phyloP scores from a whole-genome alignment of 345 rosid genomes.

The Eucalyptus cloeziana region DNA sequence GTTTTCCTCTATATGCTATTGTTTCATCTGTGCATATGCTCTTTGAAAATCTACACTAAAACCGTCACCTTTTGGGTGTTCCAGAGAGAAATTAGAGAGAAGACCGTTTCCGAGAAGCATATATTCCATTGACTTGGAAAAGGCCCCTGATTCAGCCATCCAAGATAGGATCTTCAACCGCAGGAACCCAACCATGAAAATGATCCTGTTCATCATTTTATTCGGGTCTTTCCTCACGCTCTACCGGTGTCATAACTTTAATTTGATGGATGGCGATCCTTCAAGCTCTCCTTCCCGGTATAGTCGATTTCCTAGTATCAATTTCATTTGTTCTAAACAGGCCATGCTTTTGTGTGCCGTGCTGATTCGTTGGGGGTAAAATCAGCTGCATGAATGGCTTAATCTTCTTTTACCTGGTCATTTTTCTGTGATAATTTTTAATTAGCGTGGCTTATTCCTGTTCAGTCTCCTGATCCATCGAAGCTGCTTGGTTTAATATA shows the following conservation, averaged over 20 bases:
- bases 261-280: not conserved
- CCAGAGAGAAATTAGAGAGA: constrained; percentile 38
- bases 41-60: not conserved
- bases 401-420: not conserved
- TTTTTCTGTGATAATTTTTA: not conserved
- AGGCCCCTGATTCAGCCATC: constrained; percentile 32
- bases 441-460: not conserved
- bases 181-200: constrained; percentile 27
- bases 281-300: not conserved
- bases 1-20: not conserved
- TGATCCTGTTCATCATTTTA: constrained; percentile 34
- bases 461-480: not conserved
- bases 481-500: not conserved
- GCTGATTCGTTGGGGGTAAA: not conserved
- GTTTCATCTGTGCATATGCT: not conserved
- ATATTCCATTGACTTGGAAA: constrained; percentile 46
- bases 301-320: not conserved
- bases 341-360: not conserved
- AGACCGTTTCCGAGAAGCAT: constrained; percentile 30
- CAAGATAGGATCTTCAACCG: constrained; percentile 39
- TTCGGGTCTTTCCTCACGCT: constrained; percentile 44
- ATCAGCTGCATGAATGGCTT: not conserved
- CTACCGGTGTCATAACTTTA: constrained; percentile 21
- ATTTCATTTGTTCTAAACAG: not conserved
- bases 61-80: not conserved